phyloP scores from a whole-genome alignment of 176 grass and related monocot genomes.

The Avena atlantica region DNA sequence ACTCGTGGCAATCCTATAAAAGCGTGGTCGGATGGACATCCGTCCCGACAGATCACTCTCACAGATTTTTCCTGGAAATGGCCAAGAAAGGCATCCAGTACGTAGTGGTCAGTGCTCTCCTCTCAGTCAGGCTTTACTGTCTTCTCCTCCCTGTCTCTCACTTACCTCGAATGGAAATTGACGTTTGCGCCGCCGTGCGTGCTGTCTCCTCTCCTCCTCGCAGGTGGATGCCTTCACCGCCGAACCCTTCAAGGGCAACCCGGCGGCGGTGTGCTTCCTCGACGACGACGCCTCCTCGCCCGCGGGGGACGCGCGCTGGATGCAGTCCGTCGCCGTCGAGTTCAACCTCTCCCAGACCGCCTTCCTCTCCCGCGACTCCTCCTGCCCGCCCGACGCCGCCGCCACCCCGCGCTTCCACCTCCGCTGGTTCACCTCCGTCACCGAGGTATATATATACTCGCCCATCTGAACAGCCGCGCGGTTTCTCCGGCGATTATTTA shows the following conservation, averaged over 20 bases:
- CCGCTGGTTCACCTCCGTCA: constrained; percentile 74
- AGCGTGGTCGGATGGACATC: background rate
- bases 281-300: constrained; percentile 35
- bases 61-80: constrained; percentile 25
- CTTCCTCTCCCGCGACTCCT: constrained; percentile 50
- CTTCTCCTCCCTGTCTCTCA: background rate
- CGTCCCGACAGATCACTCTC: background rate
- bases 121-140: background rate
- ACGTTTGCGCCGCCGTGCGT: background rate
- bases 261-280: constrained; percentile 72
- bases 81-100: constrained; percentile 49
- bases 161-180: background rate
- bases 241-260: constrained; percentile 76
- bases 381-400: background rate
- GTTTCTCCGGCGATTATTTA: background rate
- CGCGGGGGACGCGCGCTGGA: constrained; percentile 59
- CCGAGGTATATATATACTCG: constrained; percentile 50
- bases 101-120: constrained; percentile 46
- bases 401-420: constrained; percentile 56
- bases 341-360: constrained; percentile 73
- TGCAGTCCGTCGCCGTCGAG: constrained; percentile 76
- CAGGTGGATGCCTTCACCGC: constrained; percentile 79
- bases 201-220: constrained; percentile 4
- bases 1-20: background rate
- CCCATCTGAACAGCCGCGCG: no score